Evolutionary conservation across 768 basidiomycete genomes (phyloP), one percentile per base, ranked within the genome.

Genomic region (Mycena haematopus): DNA sequence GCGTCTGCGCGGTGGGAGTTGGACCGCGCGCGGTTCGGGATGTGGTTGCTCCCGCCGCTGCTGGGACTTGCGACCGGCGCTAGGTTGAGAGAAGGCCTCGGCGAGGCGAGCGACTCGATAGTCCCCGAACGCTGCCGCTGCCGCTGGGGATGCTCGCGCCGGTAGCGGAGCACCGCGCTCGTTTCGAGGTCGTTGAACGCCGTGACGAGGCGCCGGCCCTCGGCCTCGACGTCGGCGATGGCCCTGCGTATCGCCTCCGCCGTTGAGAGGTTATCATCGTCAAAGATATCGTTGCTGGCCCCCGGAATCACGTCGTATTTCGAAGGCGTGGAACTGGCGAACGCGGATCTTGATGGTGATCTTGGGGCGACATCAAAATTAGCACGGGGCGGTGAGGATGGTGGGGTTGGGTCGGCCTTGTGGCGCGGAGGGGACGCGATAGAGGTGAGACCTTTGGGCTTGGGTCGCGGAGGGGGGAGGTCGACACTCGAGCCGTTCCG

Each of bases 101-200:
- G 68, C 35, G 73, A 66, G 40, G 67, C 66, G 50, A 75, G 66
- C 40, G 69, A 75, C 4, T 73, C 60, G 35, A 78, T 73, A 6
- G 69, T 65, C 14, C 71, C 65, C 4, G 75, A 56, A 24, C 58
- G 74, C 14, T 77, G 69, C 22, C 58, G 74, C 14, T 77, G 69
- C 22, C 78, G 72, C 22, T 74, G 76, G 1, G 76, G 77, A 35
- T 74, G 79, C 51, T 78, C 78, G 63, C 76, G 77, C 49, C 80
- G 75, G 31, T 79, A 72, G 15, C 81, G 83, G 3, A 83, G 84
- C 45, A 86, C 69, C 22, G 86, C 82, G 52, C 77, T 84, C 35
- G 85, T 76, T 73, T 92, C 89, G 25, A 92, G 78, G 22, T 84
- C 81, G 60, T 85, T 83, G 68, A 92, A 92, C 8, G 89, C 89